A percentile compares a stretch with the other conserved stretches of the same genome.
phyloP scores from a whole-genome alignment of 345 rosid species.

The Barbarea vulgaris region DNA sequence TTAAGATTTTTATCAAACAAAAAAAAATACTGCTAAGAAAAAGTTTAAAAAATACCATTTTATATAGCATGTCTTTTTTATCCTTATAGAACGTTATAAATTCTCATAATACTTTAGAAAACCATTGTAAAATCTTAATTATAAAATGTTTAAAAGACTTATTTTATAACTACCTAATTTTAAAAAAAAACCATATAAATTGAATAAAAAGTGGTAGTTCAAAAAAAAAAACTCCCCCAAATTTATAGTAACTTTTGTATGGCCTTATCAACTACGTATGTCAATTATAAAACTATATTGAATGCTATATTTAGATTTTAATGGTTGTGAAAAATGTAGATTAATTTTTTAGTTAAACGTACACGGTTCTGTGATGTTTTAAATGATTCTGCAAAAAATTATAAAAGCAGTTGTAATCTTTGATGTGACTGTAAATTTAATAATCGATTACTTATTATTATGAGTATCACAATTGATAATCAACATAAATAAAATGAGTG shows the following conservation, averaged over 20 bases:
- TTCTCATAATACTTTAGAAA: no score
- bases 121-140: background rate
- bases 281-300: background rate
- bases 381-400: background rate
- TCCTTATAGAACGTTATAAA: no score
- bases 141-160: no score
- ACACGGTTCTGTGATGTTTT: background rate
- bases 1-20: no score
- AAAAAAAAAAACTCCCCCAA: background rate
- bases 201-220: background rate
- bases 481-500: slow-evolving; percentile 14
- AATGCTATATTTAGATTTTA: background rate
- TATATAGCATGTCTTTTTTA: background rate
- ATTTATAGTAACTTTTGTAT: no score
- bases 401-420: slow-evolving; percentile 1
- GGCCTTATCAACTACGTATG: background rate
- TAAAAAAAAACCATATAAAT: background rate
- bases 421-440: background rate
- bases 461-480: slow-evolving; percentile 7
- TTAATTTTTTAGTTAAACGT: background rate
- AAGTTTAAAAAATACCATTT: no score
- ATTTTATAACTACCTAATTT: background rate
- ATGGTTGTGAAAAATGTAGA: background rate
- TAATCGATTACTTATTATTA: background rate
- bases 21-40: no score